Conservation (phyloP, 2,329 filamentous ascomycete genomes). For the Fusarium buxicola region DNA sequence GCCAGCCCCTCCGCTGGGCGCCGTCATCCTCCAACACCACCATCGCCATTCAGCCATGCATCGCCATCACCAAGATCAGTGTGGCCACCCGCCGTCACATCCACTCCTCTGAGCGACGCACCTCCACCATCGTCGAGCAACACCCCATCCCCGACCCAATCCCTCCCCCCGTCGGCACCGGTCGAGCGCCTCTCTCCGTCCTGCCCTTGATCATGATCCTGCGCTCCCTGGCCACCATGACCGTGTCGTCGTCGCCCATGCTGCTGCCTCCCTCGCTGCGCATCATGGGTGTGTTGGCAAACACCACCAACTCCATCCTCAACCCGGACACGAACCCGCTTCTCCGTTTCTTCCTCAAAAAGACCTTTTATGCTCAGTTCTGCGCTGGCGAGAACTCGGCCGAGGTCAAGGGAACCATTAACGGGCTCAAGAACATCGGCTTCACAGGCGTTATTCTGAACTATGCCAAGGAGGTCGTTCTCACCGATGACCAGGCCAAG, state of each 20-base stretch:
- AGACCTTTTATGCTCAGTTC: conserved; percentile 91
- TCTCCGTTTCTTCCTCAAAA: conserved; percentile 76
- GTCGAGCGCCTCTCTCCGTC: conserved; percentile 67
- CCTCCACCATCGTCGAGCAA: conserved; percentile 50
- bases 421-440: conserved; percentile 76
- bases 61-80: conserved; percentile 33
- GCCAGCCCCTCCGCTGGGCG: conserved; percentile 43
- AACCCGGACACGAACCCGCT: conserved; percentile 81
- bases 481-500: conserved; percentile 65
- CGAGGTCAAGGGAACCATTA: conserved; percentile 76
- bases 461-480: conserved; percentile 85
- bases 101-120: conserved; percentile 53
- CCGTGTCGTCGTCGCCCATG: conserved; percentile 75
- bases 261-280: conserved; percentile 77
- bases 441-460: conserved; percentile 87
- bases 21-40: conserved; percentile 32
- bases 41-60: conserved; percentile 36
- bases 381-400: conserved; percentile 81
- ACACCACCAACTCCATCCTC: conserved; percentile 73
- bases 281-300: conserved; percentile 75
- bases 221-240: conserved; percentile 75
- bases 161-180: conserved; percentile 43
- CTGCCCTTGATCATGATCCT: conserved; percentile 75
- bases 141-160: conserved; percentile 48
- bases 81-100: conserved; percentile 46